Evolutionary conservation across 148 eudicot genomes (phyloP), one percentile per base, ranked within the genome.

Genomic region (Linanthus parryae): DNA sequence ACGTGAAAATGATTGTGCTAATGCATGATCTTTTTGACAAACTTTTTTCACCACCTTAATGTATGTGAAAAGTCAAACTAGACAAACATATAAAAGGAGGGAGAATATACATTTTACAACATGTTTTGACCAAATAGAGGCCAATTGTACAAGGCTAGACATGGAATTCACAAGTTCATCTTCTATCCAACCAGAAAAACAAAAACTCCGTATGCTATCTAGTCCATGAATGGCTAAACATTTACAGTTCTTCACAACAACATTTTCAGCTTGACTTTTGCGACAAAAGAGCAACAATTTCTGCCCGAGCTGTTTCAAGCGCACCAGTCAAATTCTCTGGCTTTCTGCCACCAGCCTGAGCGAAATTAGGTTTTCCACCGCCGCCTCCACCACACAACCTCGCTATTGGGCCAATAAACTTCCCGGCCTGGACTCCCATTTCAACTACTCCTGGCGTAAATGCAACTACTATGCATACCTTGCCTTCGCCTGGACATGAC

Each of bases 371-470:
- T 54, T 80, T 74, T 29, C 99, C 99, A 39, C 99, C 99, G 1
- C 99, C 96, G 18, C 86, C 95, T 23, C 99, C 99, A 27, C 96
- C 95, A 41, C 99, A 88, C 50, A 88, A 28, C 66, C 84, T 92
- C 16, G 99, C 99, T 48, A 92, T 69, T 8, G 95, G 78, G 44
- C 88, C 95, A 1, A 88, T 88, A 45, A 92, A 84, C 60, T 88
- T 84, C 25, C 99, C 99, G 0, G 96, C 99, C 52, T 84, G 80
- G 61, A 92, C 17, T 25, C 99, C 96, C 45, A 82, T 59, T 21
- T 30, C 37, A 27, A 84, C 90, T 23, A 92, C 91, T 47, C 83
- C 88, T 0, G 96, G 95, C 29, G 81, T 73, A 65, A 84, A 82
- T 54, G 99, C 99, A 62, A 91, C 91, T 13, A 84, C 65, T 60